Percentiles rank a stretch among this genome's conserved stretches.
Conservation (phyloP, 805 yeast species). For the Ogataea corticis region DNA sequence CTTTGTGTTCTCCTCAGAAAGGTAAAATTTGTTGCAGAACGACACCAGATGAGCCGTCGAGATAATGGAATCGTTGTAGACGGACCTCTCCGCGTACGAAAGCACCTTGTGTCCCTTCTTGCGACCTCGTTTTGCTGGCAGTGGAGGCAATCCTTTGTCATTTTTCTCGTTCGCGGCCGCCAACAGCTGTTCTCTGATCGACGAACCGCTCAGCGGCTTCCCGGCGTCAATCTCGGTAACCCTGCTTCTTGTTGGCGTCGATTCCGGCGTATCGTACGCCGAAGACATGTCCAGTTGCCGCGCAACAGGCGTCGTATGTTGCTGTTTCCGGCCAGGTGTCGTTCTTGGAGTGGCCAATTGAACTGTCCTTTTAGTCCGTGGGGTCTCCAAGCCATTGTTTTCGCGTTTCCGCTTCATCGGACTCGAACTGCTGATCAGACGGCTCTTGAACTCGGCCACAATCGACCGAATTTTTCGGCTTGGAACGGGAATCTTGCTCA, state of each 20-base stretch:
- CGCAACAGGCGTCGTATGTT: not conserved
- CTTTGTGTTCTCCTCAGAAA: constrained; percentile 54
- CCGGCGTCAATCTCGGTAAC: not conserved
- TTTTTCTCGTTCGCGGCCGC: constrained; percentile 19
- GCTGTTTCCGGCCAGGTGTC: constrained; percentile 20
- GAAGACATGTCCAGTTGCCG: not conserved
- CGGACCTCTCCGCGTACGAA: constrained; percentile 15
- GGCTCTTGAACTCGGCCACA: constrained; percentile 46
- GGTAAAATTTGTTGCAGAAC: constrained; percentile 63
- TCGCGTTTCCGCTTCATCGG: constrained; percentile 1
- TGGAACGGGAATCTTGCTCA: constrained; percentile 60
- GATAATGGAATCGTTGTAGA: constrained; percentile 17
- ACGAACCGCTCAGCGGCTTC: constrained; percentile 12
- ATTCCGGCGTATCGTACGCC: constrained; percentile 19
- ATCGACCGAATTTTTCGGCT: constrained; percentile 41
- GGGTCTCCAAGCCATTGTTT: constrained; percentile 29
- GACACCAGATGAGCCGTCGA: constrained; percentile 42
- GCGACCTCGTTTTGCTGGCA: constrained; percentile 15
- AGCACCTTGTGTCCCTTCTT: constrained; percentile 18
- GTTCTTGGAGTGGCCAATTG: constrained; percentile 17
- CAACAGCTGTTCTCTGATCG: constrained; percentile 19
- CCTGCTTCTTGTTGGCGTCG: not conserved
- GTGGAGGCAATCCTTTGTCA: constrained; percentile 1
- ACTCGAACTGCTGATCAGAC: constrained; percentile 23
- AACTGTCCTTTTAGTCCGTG: constrained; percentile 17